A percentile compares a stretch with the other conserved stretches of the same genome.
These are phyloP conservation scores for Saccharomyces jurei DNA, from an alignment of 805 yeast species.

Conservation along the genomic window DNA sequence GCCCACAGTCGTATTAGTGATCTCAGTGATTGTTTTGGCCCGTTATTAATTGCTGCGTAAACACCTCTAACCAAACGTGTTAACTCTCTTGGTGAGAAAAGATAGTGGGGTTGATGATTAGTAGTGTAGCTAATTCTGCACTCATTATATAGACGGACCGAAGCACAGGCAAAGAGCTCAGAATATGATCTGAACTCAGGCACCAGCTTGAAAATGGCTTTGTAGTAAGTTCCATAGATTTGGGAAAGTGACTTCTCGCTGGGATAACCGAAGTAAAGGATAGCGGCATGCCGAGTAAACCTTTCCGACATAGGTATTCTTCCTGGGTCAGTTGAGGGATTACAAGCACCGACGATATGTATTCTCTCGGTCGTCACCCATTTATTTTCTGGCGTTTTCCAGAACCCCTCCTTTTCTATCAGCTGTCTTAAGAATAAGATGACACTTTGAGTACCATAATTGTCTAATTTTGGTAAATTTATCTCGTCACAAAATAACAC, in stretches of 20 bases:
- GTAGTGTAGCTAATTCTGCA: conserved; percentile 38
- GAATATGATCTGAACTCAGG: conserved; percentile 55
- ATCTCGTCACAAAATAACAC: conserved; percentile 89
- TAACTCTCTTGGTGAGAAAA: conserved; percentile 83
- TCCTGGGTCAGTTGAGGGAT: conserved; percentile 79
- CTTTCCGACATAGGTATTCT: conserved; percentile 50
- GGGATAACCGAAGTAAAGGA: conserved; percentile 77
- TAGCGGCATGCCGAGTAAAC: conserved; percentile 56
- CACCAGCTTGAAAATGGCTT: conserved; percentile 48
- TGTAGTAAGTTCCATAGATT: conserved; percentile 55
- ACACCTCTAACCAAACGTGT: conserved; percentile 85
- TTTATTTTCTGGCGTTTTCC: conserved; percentile 48
- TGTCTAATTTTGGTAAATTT: conserved; percentile 68
- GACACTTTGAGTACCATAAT: conserved; percentile 64
- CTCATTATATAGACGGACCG: conserved; percentile 52
- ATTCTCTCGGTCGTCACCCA: conserved; percentile 64
- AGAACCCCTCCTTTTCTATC: conserved; percentile 67
- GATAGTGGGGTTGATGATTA: conserved; percentile 46
- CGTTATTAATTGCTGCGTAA: conserved; percentile 38
- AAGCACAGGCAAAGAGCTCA: conserved; percentile 47
- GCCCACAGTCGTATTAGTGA: conserved; percentile 61
- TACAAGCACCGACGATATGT: conserved; percentile 92
- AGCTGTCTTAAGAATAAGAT: conserved; percentile 68
- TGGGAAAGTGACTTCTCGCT: conserved; percentile 49
- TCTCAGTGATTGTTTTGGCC: conserved; percentile 32